phyloP scores from a whole-genome alignment of 2,329 filamentous ascomycete genomes.

The Penicillium sp. region DNA sequence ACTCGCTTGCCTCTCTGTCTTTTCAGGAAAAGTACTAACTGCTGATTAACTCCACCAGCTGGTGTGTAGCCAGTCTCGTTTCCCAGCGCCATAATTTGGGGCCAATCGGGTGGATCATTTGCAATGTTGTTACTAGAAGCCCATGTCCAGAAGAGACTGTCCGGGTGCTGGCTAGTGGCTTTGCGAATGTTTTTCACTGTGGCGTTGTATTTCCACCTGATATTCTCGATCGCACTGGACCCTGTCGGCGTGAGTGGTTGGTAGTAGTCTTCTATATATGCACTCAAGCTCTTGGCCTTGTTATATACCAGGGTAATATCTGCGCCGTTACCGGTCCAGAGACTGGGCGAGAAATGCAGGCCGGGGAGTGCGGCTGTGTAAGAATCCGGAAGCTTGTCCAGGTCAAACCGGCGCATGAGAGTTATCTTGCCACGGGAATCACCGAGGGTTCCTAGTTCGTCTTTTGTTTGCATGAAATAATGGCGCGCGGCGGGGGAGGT shows the following conservation, averaged over 20 bases:
- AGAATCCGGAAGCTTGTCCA: conserved; percentile 37
- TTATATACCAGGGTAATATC: conserved; percentile 48
- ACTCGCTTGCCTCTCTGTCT: conserved; percentile 44
- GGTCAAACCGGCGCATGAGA: conserved; percentile 48
- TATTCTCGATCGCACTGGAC: conserved; percentile 38
- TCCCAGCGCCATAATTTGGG: conserved; percentile 49
- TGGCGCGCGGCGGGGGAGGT: conserved; percentile 39
- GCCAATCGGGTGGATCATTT: conserved; percentile 42
- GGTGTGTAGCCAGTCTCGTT: conserved; percentile 40
- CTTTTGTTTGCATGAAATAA: conserved; percentile 42
- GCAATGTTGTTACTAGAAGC: conserved; percentile 45
- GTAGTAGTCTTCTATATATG: conserved; percentile 54
- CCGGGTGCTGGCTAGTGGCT: conserved; percentile 35
- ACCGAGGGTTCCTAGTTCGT: conserved; percentile 37
- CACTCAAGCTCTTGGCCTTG: conserved; percentile 34
- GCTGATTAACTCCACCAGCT: conserved; percentile 47
- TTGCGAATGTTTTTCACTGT: conserved; percentile 40
- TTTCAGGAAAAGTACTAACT: conserved; percentile 39
- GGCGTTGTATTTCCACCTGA: conserved; percentile 48
- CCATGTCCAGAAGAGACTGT: conserved; percentile 51
- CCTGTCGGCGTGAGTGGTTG: conserved; percentile 34
- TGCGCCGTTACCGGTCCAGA: conserved; percentile 46
- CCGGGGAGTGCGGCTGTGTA: conserved; percentile 45
- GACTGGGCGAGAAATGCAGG: conserved; percentile 46
- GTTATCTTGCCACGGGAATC: conserved; percentile 41